Base-by-base conservation (phyloP, 2,329 filamentous ascomycete species). In the Sarocladium brachiariae region DNA sequence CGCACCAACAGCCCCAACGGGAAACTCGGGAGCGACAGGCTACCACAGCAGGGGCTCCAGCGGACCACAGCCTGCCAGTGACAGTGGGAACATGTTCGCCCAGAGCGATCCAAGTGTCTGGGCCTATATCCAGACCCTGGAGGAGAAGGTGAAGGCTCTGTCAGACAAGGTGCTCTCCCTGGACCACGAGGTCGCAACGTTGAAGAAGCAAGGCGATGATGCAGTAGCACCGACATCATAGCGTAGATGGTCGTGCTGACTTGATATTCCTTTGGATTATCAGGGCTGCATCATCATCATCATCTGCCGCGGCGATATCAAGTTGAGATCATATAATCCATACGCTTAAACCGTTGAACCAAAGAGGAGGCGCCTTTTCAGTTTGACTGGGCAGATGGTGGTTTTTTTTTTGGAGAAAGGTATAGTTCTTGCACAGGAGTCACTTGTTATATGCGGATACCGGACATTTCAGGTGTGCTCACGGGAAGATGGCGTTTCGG, bases 51-150 rank as follows among this genome's bases (percentile, higher is more conserved):
- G 46, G 19, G 33, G 33, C 3, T 49, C 80, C 23, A 77, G 78
- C 58, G 73, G 74, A 21, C 71, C 62, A 49, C 66, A 85, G 60
- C 74, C 77, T 18, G 70, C 69, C 38, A 78, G 75, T 47, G 83
- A 80, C 59, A 80, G 80, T 56, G 80, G 79, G 54, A 89, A 88
- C 58, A 74, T 89, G 53, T 84, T 89, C 63, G 72, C 80, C 49
- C 69, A 76, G 16, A 71, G 72, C 16, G 79, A 82, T 48, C 74
- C 81, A 55, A 83, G 81, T 37, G 70, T 91, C 8, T 89, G 84
- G 84, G 70, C 75, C 3, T 89, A 89, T 59, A 79, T 91, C 30
- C 82, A 88, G 51, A 76, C 75, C 16, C 71, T 92, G 47, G 87
- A 92, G 60, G 77, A 81, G 11, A 69, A 67, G 54, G 59, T 70